Base-by-base conservation (phyloP, 148 eudicot genomes). In the Selenicereus undatus region DNA sequence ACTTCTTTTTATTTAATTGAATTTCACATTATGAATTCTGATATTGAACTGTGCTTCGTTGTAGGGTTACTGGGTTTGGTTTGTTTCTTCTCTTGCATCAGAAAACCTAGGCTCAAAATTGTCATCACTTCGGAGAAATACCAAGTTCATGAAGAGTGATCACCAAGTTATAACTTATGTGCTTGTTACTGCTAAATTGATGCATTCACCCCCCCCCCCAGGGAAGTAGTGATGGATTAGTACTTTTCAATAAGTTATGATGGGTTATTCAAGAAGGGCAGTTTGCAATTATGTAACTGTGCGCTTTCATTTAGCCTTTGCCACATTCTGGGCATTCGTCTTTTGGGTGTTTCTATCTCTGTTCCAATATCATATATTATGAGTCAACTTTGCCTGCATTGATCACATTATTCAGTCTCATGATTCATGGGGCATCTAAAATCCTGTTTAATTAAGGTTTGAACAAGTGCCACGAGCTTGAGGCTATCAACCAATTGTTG, bases 401-500 rank as follows among this genome's bases (percentile, higher is more conserved):
- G 22, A 20, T 27, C 2, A 8, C 27, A 11, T 8, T 12, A 26
- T 66, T 26, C 32, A 22, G 12, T 62, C n/a, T 62, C 12, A 62
- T 62, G 27, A 62, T n/a, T n/a, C n/a, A n/a, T n/a, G n/a, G n/a
- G n/a, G 68, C 52, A 5, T 62, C 2, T n/a, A 62, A 62, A 62
- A 22, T 62, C 21, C 68, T 22, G 11, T 22, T 9, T 62, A 22
- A 62, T n/a, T 62, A 3, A 27, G 71, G 35, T 11, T 11, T 26
- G 17, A n/a, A 66, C 27, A 12, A 74, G 20, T n/a, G 9, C 30
- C 35, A 45, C 16, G 48, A 26, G 54, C 9, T 75, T 75, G 62
- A 42, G 22, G 24, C 77, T 27, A 52, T 75, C 77, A 52, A 75
- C 77, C 50, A 75, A 17, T 52, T 29, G 65, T 75, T 75, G 42